Evolutionary conservation across 208 protist species (phyloP).

Genomic region (Tritrichomonas musculus): DNA sequence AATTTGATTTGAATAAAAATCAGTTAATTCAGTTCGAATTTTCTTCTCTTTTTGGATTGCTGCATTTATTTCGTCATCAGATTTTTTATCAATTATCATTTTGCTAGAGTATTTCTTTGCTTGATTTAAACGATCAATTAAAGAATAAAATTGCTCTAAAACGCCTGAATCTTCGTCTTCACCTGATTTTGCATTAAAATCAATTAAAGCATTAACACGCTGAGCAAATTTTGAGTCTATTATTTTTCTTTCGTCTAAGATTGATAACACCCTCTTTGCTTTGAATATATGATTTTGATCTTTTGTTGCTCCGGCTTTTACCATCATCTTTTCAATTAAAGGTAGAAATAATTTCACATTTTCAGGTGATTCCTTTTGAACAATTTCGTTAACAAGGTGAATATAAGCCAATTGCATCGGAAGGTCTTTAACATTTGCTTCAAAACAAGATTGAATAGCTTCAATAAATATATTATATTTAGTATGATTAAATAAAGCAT

Average conservation of each 20-base stretch:
- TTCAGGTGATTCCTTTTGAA: not conserved
- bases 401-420: not conserved
- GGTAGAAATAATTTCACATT: not conserved
- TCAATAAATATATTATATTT: not conserved
- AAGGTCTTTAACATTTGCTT: not conserved
- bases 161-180: not conserved
- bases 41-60: too few species aligned
- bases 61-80: too few species aligned
- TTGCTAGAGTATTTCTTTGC: not conserved
- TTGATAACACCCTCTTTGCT: not conserved
- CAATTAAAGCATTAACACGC: not conserved
- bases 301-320: not conserved
- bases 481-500: not conserved
- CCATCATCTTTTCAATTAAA: not conserved
- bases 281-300: not conserved
- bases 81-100: too few species aligned
- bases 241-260: not conserved
- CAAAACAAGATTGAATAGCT: not conserved
- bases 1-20: too few species aligned
- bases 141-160: not conserved
- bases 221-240: not conserved
- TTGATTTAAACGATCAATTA: not conserved
- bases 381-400: not conserved
- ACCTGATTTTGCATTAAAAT: not conserved
- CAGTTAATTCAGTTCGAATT: too few species aligned